Evolutionary conservation across 164 flowering plant species (phyloP).

Genomic region (Amborella trichopoda): DNA sequence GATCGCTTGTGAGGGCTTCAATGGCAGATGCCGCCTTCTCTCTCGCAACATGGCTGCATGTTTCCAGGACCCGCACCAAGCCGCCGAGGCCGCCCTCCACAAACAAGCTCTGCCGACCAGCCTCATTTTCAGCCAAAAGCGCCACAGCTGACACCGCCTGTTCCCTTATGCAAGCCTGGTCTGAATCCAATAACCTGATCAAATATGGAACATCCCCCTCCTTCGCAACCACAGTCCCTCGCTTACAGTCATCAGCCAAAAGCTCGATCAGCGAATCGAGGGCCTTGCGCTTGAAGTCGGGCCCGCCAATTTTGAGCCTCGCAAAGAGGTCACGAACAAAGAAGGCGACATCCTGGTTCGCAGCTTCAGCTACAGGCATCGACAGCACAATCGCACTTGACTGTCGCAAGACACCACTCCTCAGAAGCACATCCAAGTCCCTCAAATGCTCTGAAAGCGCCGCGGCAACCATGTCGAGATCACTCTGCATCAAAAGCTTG

Average conservation of each 20-base stretch:
- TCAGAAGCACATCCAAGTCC: constrained; percentile 55
- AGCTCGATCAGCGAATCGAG: constrained; percentile 55
- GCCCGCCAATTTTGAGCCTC: constrained; percentile 66
- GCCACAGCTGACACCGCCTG: constrained; percentile 41
- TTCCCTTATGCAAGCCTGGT: constrained; percentile 32
- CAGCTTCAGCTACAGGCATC: constrained; percentile 38
- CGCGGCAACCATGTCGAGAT: constrained; percentile 61
- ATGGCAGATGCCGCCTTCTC: constrained; percentile 61
- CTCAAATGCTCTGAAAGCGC: constrained; percentile 36
- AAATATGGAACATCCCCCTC: constrained; percentile 52
- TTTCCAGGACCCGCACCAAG: constrained; percentile 52
- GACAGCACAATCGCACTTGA: constrained; percentile 67
- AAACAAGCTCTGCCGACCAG: constrained; percentile 34
- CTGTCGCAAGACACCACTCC: constrained; percentile 59
- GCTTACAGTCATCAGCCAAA: constrained; percentile 32
- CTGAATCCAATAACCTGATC: constrained; percentile 42
- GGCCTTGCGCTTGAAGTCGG: constrained; percentile 67
- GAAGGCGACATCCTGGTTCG: constrained; percentile 38
- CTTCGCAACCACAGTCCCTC: constrained; percentile 33
- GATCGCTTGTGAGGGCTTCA: constrained; percentile 54
- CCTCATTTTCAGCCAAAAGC: constrained; percentile 31
- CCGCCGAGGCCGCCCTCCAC: constrained; percentile 78
- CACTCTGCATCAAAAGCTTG: constrained; percentile 71
- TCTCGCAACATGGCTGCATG: constrained; percentile 29
- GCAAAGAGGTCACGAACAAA: constrained; percentile 60